These are phyloP conservation scores for Curvularia verruculosa DNA, from an alignment of 2,329 filamentous ascomycete species.

Conservation along the genomic window DNA sequence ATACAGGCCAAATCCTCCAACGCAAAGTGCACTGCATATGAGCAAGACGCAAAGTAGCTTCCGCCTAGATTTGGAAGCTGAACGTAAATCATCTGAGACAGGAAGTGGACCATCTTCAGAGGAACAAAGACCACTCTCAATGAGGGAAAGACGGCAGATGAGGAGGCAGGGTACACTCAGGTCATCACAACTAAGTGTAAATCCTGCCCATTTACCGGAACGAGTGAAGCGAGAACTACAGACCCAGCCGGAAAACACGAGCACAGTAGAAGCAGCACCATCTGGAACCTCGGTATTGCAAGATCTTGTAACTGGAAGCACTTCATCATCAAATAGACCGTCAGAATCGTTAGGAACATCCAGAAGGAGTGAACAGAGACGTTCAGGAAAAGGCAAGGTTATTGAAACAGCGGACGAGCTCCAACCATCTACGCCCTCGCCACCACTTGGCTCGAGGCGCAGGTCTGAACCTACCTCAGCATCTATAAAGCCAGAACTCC, in stretches of 20 bases:
- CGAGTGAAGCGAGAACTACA: constrained; percentile 3
- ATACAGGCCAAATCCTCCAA: constrained; percentile 3
- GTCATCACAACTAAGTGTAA: neutral
- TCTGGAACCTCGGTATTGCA: neutral
- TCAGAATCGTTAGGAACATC: neutral
- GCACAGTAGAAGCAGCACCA: neutral
- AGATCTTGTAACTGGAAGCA: no score
- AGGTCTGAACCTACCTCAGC: neutral
- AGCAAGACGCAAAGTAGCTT: constrained; percentile 5
- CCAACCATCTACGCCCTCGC: constrained; percentile 26
- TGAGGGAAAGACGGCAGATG: constrained; percentile 12
- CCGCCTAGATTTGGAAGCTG: neutral
- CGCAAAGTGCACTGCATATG: constrained; percentile 3
- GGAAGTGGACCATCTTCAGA: neutral
- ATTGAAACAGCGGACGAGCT: neutral
- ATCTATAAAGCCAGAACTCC: constrained; percentile 11
- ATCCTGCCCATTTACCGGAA: neutral
- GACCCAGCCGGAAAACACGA: neutral
- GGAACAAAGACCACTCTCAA: constrained; percentile 6
- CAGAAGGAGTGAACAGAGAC: neutral
- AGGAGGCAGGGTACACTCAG: constrained; percentile 3
- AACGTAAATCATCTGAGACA: neutral
- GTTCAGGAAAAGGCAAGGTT: neutral
- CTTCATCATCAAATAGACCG: neutral
- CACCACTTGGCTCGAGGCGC: constrained; percentile 5